Evolutionary conservation across 768 basidiomycete species (phyloP).

Genomic region (Psilocybe azurescens): DNA sequence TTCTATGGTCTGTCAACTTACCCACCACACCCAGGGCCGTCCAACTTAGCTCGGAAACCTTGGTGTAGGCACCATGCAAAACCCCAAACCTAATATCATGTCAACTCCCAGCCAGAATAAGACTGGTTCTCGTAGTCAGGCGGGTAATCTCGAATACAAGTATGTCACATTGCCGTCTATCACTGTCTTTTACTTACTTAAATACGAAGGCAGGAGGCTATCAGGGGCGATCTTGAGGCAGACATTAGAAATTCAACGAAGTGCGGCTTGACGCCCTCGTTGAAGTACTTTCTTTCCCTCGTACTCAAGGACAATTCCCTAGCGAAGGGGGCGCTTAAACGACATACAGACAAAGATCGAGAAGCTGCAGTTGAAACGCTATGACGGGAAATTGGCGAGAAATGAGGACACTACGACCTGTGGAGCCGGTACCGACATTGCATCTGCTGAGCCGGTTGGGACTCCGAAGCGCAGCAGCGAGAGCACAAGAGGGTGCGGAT

Average conservation of each 20-base stretch:
- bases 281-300: conserved; percentile 8
- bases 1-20: no score
- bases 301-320: not conserved
- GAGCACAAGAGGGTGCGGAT: not conserved
- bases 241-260: conserved; percentile 2
- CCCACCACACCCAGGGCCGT: no score
- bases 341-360: conserved; percentile 2
- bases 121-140: no score
- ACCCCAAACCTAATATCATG: no score
- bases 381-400: not conserved
- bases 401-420: not conserved
- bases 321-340: not conserved
- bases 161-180: not conserved
- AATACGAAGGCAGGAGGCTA: not conserved
- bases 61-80: no score
- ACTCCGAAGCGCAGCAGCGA: not conserved
- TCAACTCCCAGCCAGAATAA: no score
- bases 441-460: not conserved
- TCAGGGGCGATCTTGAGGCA: not conserved
- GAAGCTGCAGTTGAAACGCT: not conserved
- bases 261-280: not conserved
- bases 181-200: not conserved
- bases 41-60: no score
- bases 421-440: not conserved
- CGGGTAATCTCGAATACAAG: no score